A percentile compares a stretch with the other conserved stretches of the same genome.
Conservation (phyloP, 176 grass and related monocot genomes). For the Saccharum officinarum region DNA sequence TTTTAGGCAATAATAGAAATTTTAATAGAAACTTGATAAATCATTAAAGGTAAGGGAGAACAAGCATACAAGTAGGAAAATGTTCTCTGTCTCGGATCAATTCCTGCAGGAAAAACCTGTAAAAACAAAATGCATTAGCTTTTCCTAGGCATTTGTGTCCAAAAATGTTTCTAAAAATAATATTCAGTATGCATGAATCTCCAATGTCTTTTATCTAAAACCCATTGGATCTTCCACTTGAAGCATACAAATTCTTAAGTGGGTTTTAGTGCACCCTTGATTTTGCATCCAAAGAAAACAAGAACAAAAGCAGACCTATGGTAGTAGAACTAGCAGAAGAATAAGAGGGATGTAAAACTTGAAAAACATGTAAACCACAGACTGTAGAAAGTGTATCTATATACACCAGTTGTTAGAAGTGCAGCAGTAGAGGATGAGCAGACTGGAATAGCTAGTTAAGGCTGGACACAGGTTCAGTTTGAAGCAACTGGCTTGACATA, state of each 20-base stretch:
- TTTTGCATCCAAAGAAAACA: slow-evolving; percentile 24
- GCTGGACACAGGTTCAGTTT: not conserved
- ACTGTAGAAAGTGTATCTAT: not conserved
- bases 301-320: slow-evolving; percentile 3
- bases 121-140: slow-evolving; percentile 40
- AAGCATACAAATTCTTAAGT: slow-evolving; percentile 1
- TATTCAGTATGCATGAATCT: not conserved
- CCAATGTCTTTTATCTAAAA: not conserved
- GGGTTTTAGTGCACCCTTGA: not conserved
- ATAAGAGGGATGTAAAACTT: not conserved
- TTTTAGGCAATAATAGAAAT: slow-evolving; percentile 24
- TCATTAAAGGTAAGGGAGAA: slow-evolving; percentile 21
- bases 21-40: slow-evolving; percentile 14
- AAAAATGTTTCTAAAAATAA: not conserved
- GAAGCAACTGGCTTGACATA: not conserved
- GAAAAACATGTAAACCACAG: slow-evolving; percentile 11
- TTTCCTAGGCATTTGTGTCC: not conserved
- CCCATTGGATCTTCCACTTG: not conserved
- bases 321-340: slow-evolving; percentile 2
- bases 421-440: not conserved
- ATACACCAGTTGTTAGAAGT: not conserved
- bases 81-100: slow-evolving; percentile 61
- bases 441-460: not conserved
- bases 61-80: slow-evolving; percentile 71
- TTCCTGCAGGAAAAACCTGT: slow-evolving; percentile 56